These are phyloP conservation scores for Mortierella sp. DNA, from an alignment of 371 early-diverging fungal species.

Conservation along the genomic window DNA sequence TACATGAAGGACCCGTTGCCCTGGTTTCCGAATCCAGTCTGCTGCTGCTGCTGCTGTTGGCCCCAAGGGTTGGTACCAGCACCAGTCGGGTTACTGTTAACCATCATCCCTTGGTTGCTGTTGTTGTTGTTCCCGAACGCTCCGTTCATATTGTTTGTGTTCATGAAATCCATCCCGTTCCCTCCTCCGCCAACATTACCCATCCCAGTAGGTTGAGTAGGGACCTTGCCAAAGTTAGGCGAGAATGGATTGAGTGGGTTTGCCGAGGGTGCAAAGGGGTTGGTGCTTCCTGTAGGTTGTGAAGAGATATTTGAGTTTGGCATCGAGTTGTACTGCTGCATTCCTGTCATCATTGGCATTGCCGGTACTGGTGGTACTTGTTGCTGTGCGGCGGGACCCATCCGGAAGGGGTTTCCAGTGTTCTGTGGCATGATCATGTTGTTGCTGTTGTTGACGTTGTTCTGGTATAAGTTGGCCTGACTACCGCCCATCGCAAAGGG, in stretches of 20 bases:
- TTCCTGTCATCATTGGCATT: slow-evolving; percentile 53
- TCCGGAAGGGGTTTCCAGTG: slow-evolving; percentile 54
- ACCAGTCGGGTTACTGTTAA: slow-evolving; percentile 19
- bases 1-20: slow-evolving; percentile 16
- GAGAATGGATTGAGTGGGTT: slow-evolving; percentile 56
- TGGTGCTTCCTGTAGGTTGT: slow-evolving; percentile 44
- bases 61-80: slow-evolving; percentile 16
- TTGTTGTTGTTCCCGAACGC: neutral
- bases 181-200: slow-evolving; percentile 7
- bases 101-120: neutral
- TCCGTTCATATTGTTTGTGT: neutral
- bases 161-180: slow-evolving; percentile 17
- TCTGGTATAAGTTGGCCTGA: slow-evolving; percentile 22
- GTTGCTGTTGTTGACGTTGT: slow-evolving; percentile 16
- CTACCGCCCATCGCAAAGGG: slow-evolving; percentile 37
- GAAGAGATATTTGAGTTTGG: slow-evolving; percentile 30
- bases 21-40: slow-evolving; percentile 13
- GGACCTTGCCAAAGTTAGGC: slow-evolving; percentile 54
- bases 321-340: slow-evolving; percentile 49
- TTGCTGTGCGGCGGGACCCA: slow-evolving; percentile 21
- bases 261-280: slow-evolving; percentile 53
- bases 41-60: slow-evolving; percentile 17
- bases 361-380: slow-evolving; percentile 20
- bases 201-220: slow-evolving; percentile 49
- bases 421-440: slow-evolving; percentile 41